phyloP scores from a whole-genome alignment of 441 rosid genomes.

The Sinapis alba region DNA sequence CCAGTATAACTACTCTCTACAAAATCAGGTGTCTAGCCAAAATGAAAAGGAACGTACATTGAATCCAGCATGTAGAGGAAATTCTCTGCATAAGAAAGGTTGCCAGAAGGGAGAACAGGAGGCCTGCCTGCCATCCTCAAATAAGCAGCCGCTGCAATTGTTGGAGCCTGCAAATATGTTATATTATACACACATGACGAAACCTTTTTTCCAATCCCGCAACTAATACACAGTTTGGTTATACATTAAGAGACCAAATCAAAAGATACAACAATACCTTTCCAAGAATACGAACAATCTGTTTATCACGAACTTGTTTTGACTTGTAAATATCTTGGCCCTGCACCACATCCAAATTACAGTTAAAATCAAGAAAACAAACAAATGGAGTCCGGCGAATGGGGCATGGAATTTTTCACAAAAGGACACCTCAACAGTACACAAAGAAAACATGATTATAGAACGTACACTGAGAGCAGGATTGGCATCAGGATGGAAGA shows the following conservation, averaged over 20 bases:
- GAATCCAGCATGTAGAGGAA: constrained; percentile 97
- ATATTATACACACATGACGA: no score
- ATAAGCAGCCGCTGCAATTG: constrained; percentile 97
- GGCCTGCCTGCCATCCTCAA: constrained; percentile 94
- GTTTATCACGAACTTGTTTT: constrained; percentile 93
- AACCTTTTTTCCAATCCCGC: neutral
- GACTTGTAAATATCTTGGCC: constrained; percentile 77
- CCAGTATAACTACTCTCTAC: neutral
- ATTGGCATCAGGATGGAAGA: constrained; percentile 98
- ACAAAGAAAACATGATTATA: neutral
- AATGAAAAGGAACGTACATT: constrained; percentile 49
- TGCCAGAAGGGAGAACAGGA: constrained; percentile 86
- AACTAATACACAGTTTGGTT: neutral
- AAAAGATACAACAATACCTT: constrained; percentile 57
- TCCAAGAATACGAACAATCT: constrained; percentile 90
- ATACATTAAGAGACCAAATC: neutral
- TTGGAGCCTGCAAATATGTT: constrained; percentile 73
- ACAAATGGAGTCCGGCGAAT: neutral
- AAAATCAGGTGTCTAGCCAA: neutral
- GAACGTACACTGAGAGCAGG: constrained; percentile 90
- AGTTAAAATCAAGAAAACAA: constrained; percentile 1
- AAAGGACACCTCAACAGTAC: constrained; percentile 1
- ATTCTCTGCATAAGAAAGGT: constrained; percentile 90
- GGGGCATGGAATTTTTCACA: neutral
- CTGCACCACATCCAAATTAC: neutral